A percentile compares a stretch with the other conserved stretches of the same genome.
phyloP scores from a whole-genome alignment of 2,329 filamentous ascomycete genomes.

The Zasmidium angulare region DNA sequence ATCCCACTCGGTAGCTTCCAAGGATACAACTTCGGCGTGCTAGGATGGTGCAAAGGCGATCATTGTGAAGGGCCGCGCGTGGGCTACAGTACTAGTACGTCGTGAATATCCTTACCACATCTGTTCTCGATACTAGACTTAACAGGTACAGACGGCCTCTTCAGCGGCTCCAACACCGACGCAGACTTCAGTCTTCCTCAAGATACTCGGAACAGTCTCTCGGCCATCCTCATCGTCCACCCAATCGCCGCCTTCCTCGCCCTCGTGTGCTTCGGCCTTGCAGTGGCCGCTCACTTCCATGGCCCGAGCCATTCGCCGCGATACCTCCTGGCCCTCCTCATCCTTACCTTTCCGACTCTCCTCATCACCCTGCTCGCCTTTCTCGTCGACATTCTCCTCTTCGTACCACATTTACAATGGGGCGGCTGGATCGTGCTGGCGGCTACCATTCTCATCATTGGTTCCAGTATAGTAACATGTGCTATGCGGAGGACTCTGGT shows the following conservation, averaged over 20 bases:
- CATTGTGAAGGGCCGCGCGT: slow-evolving; percentile 73
- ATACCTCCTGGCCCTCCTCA: slow-evolving; percentile 81
- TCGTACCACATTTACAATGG: slow-evolving; percentile 91
- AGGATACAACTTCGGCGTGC: slow-evolving; percentile 82
- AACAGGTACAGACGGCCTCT: slow-evolving; percentile 46
- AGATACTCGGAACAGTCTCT: slow-evolving; percentile 67
- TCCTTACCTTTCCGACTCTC: slow-evolving; percentile 82
- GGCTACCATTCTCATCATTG: slow-evolving; percentile 79
- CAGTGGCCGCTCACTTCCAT: slow-evolving; percentile 80
- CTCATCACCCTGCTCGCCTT: slow-evolving; percentile 83
- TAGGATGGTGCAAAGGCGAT: slow-evolving; percentile 75
- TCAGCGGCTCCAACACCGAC: slow-evolving; percentile 42
- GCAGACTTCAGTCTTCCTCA: slow-evolving; percentile 65
- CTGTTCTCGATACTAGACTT: slow-evolving; percentile 5
- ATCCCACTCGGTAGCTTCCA: slow-evolving; percentile 80
- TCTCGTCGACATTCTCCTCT: slow-evolving; percentile 88
- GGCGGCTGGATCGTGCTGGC: slow-evolving; percentile 91
- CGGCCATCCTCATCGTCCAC: slow-evolving; percentile 86
- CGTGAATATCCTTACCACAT: background rate
- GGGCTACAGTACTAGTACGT: slow-evolving; percentile 80
- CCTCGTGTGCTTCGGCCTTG: slow-evolving; percentile 78
- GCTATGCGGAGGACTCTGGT: slow-evolving; percentile 92
- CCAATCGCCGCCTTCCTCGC: slow-evolving; percentile 85
- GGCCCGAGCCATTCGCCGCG: slow-evolving; percentile 83
- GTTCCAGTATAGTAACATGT: slow-evolving; percentile 82